phyloP scores from a whole-genome alignment of 495 filamentous ascomycete species.

The Aspergillus conjunctus region DNA sequence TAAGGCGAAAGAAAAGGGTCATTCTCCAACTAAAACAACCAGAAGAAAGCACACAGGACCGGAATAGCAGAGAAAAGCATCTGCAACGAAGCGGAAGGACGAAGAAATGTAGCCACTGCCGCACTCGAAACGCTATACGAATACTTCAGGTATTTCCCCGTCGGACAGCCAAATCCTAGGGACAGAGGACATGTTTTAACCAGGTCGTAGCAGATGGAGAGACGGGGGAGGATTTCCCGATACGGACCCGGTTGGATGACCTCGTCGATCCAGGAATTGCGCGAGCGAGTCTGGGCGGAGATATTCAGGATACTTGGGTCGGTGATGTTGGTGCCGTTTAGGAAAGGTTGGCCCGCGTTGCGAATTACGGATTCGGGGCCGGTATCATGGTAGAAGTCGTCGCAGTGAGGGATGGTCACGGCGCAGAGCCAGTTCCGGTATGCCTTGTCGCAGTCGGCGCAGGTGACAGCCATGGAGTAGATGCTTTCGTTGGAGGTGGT shows the following conservation, averaged over 20 bases:
- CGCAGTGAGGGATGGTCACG: constrained; percentile 88
- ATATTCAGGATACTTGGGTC: constrained; percentile 35
- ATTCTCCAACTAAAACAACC: background rate
- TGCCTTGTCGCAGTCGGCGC: constrained; percentile 70
- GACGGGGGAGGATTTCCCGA: constrained; percentile 87
- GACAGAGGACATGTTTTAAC: constrained; percentile 81
- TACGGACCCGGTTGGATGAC: constrained; percentile 82
- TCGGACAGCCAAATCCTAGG: constrained; percentile 78
- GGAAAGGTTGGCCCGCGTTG: constrained; percentile 66
- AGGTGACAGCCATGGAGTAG: constrained; percentile 80
- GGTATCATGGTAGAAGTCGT: constrained; percentile 64
- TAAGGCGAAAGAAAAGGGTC: background rate
- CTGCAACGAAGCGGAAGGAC: background rate
- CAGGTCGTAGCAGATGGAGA: constrained; percentile 79
- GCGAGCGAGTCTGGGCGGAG: constrained; percentile 50
- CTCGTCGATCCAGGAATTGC: constrained; percentile 72
- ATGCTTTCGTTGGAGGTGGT: constrained; percentile 65
- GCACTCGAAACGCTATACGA: constrained; percentile 60
- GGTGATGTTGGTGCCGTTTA: constrained; percentile 61
- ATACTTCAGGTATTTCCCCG: constrained; percentile 54
- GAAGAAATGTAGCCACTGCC: background rate
- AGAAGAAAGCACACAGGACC: background rate
- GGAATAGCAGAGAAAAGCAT: background rate
- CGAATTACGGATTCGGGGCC: constrained; percentile 63
- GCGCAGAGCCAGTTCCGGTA: constrained; percentile 96